phyloP scores from a whole-genome alignment of 2,329 filamentous ascomycete species.

The Herpotrichia juniperi region DNA sequence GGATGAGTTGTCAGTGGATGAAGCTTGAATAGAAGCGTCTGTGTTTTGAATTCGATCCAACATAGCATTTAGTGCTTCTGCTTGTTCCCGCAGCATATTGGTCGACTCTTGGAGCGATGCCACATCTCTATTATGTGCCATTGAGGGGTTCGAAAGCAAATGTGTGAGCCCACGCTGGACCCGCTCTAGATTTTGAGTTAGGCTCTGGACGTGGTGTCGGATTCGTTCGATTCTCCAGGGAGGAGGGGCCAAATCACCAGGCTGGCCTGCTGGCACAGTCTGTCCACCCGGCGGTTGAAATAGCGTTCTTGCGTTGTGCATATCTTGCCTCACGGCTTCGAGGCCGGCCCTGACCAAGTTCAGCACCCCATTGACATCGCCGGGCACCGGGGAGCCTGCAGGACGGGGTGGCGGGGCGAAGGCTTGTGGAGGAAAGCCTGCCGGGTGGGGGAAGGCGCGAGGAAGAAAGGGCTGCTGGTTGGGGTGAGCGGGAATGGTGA shows the following conservation, averaged over 20 bases:
- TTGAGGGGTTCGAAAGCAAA: slow-evolving; percentile 26
- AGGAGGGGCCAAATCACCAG: slow-evolving; percentile 18
- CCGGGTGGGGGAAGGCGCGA: slow-evolving; percentile 27
- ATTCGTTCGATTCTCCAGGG: slow-evolving; percentile 37
- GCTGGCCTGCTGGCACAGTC: slow-evolving; percentile 4
- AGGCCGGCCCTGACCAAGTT: slow-evolving; percentile 28
- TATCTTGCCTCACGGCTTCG: slow-evolving; percentile 34
- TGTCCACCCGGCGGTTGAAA: slow-evolving; percentile 22
- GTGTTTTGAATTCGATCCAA: slow-evolving; percentile 23
- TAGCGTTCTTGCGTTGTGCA: slow-evolving; percentile 37
- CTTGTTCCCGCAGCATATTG: slow-evolving; percentile 31
- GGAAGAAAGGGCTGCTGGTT: slow-evolving; percentile 28
- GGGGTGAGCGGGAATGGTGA: slow-evolving; percentile 28
- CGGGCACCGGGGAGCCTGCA: slow-evolving; percentile 16
- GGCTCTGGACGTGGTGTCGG: slow-evolving; percentile 29
- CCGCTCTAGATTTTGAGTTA: slow-evolving; percentile 30
- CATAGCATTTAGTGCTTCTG: slow-evolving; percentile 25
- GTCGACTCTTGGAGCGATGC: slow-evolving; percentile 34
- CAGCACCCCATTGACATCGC: slow-evolving; percentile 24
- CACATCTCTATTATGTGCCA: slow-evolving; percentile 37
- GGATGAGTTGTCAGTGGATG: not conserved
- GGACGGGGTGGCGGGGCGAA: slow-evolving; percentile 19
- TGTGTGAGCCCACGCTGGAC: slow-evolving; percentile 32
- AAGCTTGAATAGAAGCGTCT: slow-evolving; percentile 1
- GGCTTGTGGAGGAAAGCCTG: slow-evolving; percentile 19